Evolutionary conservation across 1,139 yeast species (phyloP), one percentile per base, ranked within the genome.

Genomic region (Hanseniaspora uvarum): DNA sequence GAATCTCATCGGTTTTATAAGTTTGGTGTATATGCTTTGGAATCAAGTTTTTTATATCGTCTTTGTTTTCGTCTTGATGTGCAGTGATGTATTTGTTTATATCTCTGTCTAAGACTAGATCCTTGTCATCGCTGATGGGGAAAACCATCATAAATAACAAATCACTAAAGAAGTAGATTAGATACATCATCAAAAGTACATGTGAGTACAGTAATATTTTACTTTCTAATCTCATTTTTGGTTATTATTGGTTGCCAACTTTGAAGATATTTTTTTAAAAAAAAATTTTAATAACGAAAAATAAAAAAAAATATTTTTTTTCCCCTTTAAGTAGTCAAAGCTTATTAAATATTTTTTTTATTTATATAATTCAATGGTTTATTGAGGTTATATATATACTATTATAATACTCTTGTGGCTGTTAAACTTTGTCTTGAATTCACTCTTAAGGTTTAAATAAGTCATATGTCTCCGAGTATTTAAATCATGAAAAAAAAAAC

Each of bases 11-110:
- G 28, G 85, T 83, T 67, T 86, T 88, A 70, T 88, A 88, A 16
- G 96, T 88, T 68, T 88, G 97, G 66, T 88, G 97, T 56, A 88
- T 87, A 65, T 88, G 87, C 64, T 84, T 86, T 39, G 97, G 97
- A 50, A 88, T 86, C 48, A 81, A 64, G 56, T 74, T 72, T 33
- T 72, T 64, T 28, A 19, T 28, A 3, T 31, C 34, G 28, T 31
- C 46, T 21, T 31, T 8, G 14, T 71, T 72, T 6, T 31, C 24
- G 14, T 44, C 46, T 21, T 44, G 24, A 14, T 71, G 72, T 6
- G 24, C 12, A 3, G 41, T 36, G 12, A 34, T 19, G 23, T 46
- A 37, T 10, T 41, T 46, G 68, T 64, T 4, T 80, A 78, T 36
- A 68, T 70, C 51, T 70, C 70, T 56, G 84, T 67, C 59, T 85